These are phyloP conservation scores for Usnea hakonensis DNA, from an alignment of 495 filamentous ascomycete species.

Conservation along the genomic window DNA sequence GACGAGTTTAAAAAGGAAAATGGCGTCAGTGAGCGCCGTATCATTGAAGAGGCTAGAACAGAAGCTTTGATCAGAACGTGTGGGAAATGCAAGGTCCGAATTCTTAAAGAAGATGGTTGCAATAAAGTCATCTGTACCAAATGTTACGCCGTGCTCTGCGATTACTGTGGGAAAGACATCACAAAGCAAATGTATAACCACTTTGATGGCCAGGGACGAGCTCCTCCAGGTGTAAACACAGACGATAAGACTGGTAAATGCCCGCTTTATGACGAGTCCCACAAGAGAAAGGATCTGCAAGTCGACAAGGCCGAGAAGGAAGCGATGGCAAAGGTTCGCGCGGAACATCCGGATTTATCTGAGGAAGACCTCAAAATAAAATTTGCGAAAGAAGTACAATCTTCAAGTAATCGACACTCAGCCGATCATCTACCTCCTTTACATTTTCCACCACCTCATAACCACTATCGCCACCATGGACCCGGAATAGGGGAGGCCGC, in stretches of 20 bases:
- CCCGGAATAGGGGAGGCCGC: neutral
- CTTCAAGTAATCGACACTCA: conserved; percentile 1
- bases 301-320: conserved; percentile 56
- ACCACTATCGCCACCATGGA: neutral
- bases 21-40: conserved; percentile 51
- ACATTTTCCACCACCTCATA: neutral
- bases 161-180: conserved; percentile 26
- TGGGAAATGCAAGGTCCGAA: conserved; percentile 52
- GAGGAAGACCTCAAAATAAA: conserved; percentile 49
- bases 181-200: conserved; percentile 32
- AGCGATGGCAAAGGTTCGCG: conserved; percentile 47
- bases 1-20: conserved; percentile 57
- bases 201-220: conserved; percentile 28
- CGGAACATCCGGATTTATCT: conserved; percentile 52
- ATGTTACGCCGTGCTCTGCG: conserved; percentile 30
- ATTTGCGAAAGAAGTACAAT: conserved; percentile 16
- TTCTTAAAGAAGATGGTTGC: conserved; percentile 69
- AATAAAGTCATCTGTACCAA: conserved; percentile 72
- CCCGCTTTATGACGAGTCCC: conserved; percentile 55
- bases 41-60: conserved; percentile 78
- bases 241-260: conserved; percentile 46
- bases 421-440: neutral
- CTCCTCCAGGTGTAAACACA: conserved; percentile 43
- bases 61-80: conserved; percentile 61
- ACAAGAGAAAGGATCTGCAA: conserved; percentile 56